Evolutionary conservation across 371 early-diverging fungal species (phyloP), one percentile per base, ranked within the genome.

Genomic region (Coemansia sp.): DNA sequence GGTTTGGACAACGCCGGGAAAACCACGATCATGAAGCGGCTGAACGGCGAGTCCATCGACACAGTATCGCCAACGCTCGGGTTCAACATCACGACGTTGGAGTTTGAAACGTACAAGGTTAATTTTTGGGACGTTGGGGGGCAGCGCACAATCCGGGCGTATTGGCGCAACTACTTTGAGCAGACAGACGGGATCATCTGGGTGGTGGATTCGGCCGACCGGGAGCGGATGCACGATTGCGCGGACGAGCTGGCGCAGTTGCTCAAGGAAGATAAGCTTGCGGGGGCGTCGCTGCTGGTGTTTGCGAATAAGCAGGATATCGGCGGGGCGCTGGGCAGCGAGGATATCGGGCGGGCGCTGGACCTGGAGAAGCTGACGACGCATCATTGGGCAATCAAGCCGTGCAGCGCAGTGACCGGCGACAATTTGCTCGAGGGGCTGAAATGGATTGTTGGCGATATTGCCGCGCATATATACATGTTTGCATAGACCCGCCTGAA

Each of bases 1-100:
- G 99, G 99, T 0, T 85, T 98, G 14, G 99, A 99, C 82, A 99
- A 99, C 84, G 98, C 99, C 1, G 99, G 99, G 68, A 99, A 99
- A 69, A 99, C 99, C 0, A 98, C 99, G 20, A 94, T 99, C 62
- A 81, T 99, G 38, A 94, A 97, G 70, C 85, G 92, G 6, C 88
- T 98, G 71, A 94, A 93, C 77, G 95, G 95, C 34, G 93, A 94
- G 66, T 86, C 88, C 56, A 93, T 93, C 57, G 86, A 86, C 68
- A 87, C 88, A 16, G 92, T 99, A 49, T 91, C 98, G n/a, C 99
- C 99, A 10, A 99, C 99, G 0, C 84, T 99, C 26, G 98, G 99
- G 0, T 96, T 97, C 72, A 94, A 94, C 71, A 97, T 98, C 68
- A 90, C 92, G 59, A 96, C 95, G 1, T 73, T 96, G n/a, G 90